A percentile compares a stretch with the other conserved stretches of the same genome.
Evolutionary conservation across 441 rosid species (phyloP).

Genomic region (Gossypium aridum): DNA sequence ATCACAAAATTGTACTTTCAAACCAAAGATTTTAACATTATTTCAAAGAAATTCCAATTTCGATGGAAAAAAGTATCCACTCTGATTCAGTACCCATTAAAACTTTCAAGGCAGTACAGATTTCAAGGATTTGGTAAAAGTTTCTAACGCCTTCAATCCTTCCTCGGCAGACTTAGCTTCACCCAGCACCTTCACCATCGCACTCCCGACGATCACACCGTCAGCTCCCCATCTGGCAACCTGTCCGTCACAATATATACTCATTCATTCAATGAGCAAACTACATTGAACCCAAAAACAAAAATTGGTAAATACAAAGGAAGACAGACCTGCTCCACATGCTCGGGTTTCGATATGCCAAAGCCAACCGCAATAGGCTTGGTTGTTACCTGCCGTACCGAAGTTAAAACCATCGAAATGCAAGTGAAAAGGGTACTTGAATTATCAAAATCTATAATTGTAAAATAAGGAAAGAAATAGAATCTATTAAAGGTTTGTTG

Average conservation of each 20-base stretch:
- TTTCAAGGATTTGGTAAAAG: conserved; percentile 54
- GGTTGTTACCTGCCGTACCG: conserved; percentile 40
- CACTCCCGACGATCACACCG: conserved; percentile 89
- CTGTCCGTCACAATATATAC: conserved; percentile 22
- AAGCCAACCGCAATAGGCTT: conserved; percentile 93
- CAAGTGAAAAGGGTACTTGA: background rate
- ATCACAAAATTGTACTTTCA: background rate
- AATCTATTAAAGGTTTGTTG: background rate
- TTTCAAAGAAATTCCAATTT: background rate
- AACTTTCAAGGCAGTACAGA: conserved; percentile 43
- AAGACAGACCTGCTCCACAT: conserved; percentile 69
- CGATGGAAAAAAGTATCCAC: background rate
- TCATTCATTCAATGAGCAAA: background rate
- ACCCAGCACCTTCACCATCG: conserved; percentile 66
- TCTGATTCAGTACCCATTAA: background rate
- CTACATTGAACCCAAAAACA: background rate
- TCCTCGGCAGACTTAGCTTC: conserved; percentile 72
- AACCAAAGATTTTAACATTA: background rate
- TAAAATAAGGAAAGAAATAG: no score
- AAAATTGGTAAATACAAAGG: background rate
- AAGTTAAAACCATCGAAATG: background rate
- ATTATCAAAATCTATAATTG: background rate
- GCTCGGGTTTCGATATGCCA: conserved; percentile 90
- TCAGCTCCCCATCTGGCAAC: conserved; percentile 89
- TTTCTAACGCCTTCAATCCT: conserved; percentile 64